Percentiles rank a stretch among this genome's conserved stretches.
phyloP scores from a whole-genome alignment of 257 asterid species.

The Penstemon eatonii region DNA sequence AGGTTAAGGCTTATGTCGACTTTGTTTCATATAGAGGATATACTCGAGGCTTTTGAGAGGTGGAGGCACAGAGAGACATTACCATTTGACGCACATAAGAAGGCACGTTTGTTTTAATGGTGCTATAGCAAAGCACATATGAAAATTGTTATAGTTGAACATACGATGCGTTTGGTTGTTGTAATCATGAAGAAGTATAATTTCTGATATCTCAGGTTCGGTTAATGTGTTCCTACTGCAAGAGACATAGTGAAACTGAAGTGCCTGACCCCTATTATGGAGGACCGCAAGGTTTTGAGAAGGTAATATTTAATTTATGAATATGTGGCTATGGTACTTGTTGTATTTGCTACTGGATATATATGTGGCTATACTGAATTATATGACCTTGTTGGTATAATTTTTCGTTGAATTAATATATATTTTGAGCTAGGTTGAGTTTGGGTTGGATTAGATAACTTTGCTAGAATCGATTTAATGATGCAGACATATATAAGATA shows the following conservation, averaged over 20 bases:
- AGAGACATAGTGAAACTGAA: constrained; percentile 64
- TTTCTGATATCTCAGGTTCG: constrained; percentile 44
- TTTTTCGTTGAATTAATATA: too few species aligned
- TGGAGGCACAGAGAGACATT: constrained; percentile 70
- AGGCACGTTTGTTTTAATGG: constrained; percentile 31
- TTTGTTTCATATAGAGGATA: constrained; percentile 44
- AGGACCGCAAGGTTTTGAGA: constrained; percentile 82
- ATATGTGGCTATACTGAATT: background rate
- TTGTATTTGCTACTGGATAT: background rate
- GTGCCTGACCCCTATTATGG: constrained; percentile 96
- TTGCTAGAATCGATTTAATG: background rate
- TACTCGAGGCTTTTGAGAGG: constrained; percentile 64
- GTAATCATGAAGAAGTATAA: background rate
- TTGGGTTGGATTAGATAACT: background rate
- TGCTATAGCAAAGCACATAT: too few species aligned
- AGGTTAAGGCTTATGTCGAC: background rate
- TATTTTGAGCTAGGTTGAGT: background rate
- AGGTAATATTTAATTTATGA: constrained; percentile 43
- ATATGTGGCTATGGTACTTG: background rate
- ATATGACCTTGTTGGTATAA: too few species aligned
- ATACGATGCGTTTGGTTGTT: background rate
- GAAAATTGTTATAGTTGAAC: too few species aligned
- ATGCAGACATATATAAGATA: background rate
- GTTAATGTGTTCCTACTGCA: constrained; percentile 77
- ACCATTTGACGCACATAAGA: constrained; percentile 58